Percentiles rank a stretch among this genome's conserved stretches.
Evolutionary conservation across 192 early-diverging fungal species (phyloP).

Genomic region (Funneliformis geosporum): DNA sequence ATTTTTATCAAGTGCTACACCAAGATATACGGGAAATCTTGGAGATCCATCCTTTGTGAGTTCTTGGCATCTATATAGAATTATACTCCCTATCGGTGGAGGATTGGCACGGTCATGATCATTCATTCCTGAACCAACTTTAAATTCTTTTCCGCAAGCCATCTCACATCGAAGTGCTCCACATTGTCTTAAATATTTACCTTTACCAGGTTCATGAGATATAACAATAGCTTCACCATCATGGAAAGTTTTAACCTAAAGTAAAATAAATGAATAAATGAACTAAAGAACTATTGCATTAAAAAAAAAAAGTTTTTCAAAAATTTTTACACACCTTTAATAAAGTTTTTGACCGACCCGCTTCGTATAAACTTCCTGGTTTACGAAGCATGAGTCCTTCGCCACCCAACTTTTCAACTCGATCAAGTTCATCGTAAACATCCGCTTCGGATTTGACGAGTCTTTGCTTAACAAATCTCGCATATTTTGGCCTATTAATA

Average conservation of each 20-base stretch:
- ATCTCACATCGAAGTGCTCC: constrained; percentile 63
- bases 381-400: constrained; percentile 72
- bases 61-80: constrained; percentile 51
- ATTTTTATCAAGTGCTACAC: constrained; percentile 38
- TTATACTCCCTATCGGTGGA: constrained; percentile 51
- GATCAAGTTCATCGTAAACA: constrained; percentile 49
- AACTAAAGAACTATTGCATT: constrained; percentile 34
- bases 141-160: constrained; percentile 63
- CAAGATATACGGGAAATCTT: constrained; percentile 49
- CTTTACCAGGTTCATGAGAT: constrained; percentile 57
- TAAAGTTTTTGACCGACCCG: constrained; percentile 4
- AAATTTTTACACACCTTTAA: background rate
- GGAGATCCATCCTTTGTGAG: constrained; percentile 44
- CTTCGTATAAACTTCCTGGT: constrained; percentile 13
- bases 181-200: constrained; percentile 54
- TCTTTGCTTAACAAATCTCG: constrained; percentile 53
- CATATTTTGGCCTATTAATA: constrained; percentile 35
- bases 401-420: constrained; percentile 60
- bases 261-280: constrained; percentile 54
- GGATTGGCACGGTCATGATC: constrained; percentile 60
- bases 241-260: constrained; percentile 73
- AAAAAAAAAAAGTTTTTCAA: background rate
- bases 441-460: constrained; percentile 46
- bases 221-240: constrained; percentile 72
- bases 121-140: constrained; percentile 67